phyloP scores from a whole-genome alignment of 139 green algal genomes.

The Eudorina sp. region DNA sequence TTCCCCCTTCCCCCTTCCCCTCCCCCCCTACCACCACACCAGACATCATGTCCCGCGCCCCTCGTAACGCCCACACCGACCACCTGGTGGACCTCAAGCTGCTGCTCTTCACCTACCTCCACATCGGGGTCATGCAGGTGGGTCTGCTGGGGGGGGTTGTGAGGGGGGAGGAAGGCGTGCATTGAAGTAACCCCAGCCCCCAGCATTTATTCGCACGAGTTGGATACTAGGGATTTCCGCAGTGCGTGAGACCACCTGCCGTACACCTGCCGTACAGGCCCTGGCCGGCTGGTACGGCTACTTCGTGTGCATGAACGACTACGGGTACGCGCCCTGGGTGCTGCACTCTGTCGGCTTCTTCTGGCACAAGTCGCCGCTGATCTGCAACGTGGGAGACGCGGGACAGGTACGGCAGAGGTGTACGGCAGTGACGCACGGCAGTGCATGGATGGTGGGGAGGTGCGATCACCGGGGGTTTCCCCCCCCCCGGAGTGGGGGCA shows the following conservation, averaged over 20 bases:
- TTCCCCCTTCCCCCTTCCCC: too few species aligned
- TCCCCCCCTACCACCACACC: neutral
- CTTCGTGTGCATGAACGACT: constrained; percentile 85
- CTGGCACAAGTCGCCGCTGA: neutral
- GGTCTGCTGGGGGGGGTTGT: neutral
- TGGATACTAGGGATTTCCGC: too few species aligned
- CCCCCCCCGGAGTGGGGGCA: too few species aligned
- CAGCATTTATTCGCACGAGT: too few species aligned
- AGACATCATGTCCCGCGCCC: constrained; percentile 86
- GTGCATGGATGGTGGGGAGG: too few species aligned
- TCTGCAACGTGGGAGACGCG: neutral
- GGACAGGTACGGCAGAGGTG: constrained; percentile 33
- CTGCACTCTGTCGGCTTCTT: constrained; percentile 34
- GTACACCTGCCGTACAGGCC: too few species aligned
- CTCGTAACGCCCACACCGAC: constrained; percentile 74
- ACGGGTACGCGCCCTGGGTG: constrained; percentile 79
- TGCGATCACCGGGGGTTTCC: too few species aligned
- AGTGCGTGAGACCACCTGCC: too few species aligned
- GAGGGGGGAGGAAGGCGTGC: neutral
- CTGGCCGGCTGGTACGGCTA: constrained; percentile 84
- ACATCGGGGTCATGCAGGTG: constrained; percentile 83
- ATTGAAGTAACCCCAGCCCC: too few species aligned
- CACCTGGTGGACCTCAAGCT: constrained; percentile 76
- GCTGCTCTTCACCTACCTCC: constrained; percentile 85
- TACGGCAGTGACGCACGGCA: too few species aligned